Evolutionary conservation across 169 alveolate species (phyloP).

Genomic region (Plasmodium cynomolgi): DNA sequence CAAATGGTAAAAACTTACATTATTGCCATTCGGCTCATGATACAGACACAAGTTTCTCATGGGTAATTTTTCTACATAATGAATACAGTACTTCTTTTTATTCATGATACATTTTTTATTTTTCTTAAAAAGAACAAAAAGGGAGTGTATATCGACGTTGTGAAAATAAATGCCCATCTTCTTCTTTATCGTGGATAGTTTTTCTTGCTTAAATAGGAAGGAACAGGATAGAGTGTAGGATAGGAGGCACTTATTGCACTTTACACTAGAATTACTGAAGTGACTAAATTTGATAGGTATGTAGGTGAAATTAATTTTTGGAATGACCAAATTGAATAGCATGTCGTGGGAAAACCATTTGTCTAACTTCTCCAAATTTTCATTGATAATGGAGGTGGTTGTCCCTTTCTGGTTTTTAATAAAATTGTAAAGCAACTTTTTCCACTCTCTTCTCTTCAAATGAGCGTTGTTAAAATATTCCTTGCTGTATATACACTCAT

Average conservation of each 20-base stretch:
- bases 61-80: conserved; percentile 34
- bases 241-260: conserved; percentile 29
- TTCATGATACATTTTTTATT: conserved; percentile 23
- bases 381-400: conserved; percentile 10
- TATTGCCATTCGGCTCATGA: conserved; percentile 7
- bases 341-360: conserved; percentile 74
- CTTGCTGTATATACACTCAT: conserved; percentile 46
- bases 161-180: conserved; percentile 29
- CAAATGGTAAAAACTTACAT: background rate
- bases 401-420: conserved; percentile 43
- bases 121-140: conserved; percentile 33
- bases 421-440: conserved; percentile 40
- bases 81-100: conserved; percentile 1
- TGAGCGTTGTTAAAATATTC: conserved; percentile 46
- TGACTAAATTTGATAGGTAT: conserved; percentile 51
- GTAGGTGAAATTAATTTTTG: conserved; percentile 44
- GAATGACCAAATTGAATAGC: conserved; percentile 63
- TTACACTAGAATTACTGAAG: conserved; percentile 35
- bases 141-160: conserved; percentile 31
- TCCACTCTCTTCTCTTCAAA: conserved; percentile 58
- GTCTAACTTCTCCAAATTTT: conserved; percentile 44
- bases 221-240: conserved; percentile 53
- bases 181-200: conserved; percentile 50
- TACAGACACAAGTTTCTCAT: conserved; percentile 28
- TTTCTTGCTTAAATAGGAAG: conserved; percentile 66